Percentiles rank a stretch among this genome's conserved stretches.
phyloP scores from a whole-genome alignment of 495 filamentous ascomycete genomes.

The Cryomyces antarcticus region DNA sequence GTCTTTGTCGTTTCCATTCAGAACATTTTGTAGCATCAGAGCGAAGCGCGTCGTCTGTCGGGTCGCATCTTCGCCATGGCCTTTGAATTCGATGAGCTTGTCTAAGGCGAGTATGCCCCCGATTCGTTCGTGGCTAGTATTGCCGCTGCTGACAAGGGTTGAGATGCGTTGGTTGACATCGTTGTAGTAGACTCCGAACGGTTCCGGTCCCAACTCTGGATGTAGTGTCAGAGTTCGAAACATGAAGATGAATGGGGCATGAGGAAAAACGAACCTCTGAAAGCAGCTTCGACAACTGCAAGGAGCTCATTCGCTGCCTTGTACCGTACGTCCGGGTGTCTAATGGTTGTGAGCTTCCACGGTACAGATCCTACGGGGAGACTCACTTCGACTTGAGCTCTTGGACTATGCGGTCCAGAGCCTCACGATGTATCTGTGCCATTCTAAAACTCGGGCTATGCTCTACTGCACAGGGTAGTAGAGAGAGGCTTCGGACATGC shows the following conservation, averaged over 20 bases:
- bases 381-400: conserved; percentile 19
- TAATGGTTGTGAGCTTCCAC: not conserved
- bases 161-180: conserved; percentile 57
- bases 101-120: conserved; percentile 86
- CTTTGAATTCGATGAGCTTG: conserved; percentile 82
- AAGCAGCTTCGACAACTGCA: conserved; percentile 11
- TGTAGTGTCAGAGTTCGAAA: conserved; percentile 1
- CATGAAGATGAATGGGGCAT: not conserved
- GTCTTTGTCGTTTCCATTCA: conserved; percentile 70
- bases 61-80: conserved; percentile 54
- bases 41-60: conserved; percentile 88
- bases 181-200: conserved; percentile 62
- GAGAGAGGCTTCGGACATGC: no score
- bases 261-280: conserved; percentile 10
- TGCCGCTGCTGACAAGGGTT: conserved; percentile 51
- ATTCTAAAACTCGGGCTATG: not conserved
- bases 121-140: conserved; percentile 68
- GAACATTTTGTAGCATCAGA: conserved; percentile 65
- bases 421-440: conserved; percentile 5
- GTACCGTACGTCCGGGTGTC: conserved; percentile 13
- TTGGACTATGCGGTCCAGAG: conserved; percentile 12
- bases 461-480: no score
- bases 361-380: not conserved
- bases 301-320: conserved; percentile 11
- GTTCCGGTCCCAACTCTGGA: conserved; percentile 54